Base-by-base conservation (phyloP, 371 early-diverging fungal species). In the Mortierella sp. region DNA sequence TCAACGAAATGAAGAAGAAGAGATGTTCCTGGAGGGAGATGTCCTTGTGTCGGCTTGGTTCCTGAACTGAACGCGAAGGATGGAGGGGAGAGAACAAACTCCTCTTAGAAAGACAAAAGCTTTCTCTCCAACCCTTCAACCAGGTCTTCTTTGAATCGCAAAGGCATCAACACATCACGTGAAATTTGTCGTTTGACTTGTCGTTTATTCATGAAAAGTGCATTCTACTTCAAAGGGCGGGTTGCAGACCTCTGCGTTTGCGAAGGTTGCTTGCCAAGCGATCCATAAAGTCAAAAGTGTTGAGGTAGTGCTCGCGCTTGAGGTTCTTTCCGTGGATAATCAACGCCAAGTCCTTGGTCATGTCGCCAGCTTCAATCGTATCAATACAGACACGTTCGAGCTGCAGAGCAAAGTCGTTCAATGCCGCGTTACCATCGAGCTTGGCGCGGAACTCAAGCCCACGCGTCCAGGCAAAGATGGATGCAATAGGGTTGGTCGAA, bases 281-380 rank as follows among this genome's bases (percentile, higher is more conserved):
- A 73, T 94, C 93, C 79, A 96, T 88, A 90, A 95, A 96, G 81
- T 93, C 93, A 82, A 93, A 91, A 35, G 96, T 96, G 83, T 93
- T 95, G 74, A 94, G 92, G 78, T 94, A 96, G 83, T 94, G 92
- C 56, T 93, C 91, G n/a, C 93, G 89, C 72, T 91, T 92, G 88
- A 94, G 90, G 32, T 38, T 55, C 71, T 92, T 93, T 82, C 97
- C 98, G 84, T 98, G 96, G 83, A 97, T 96, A 60, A 95, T 91
- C 88, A 97, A 87, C 14, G 98, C 97, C 82, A 98, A 89, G 88
- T 98, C 98, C 92, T 98, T 98, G 88, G 98, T 98, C 98, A 98
- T 98, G 44, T 93, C 92, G 68, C 93, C 93, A 74, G 88, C 87
- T 82, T 95, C 93, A 56, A 98, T 96, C 8, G 97, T 92, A 72